phyloP scores from a whole-genome alignment of 23 red algal species.

The Agarophyton chilense region DNA sequence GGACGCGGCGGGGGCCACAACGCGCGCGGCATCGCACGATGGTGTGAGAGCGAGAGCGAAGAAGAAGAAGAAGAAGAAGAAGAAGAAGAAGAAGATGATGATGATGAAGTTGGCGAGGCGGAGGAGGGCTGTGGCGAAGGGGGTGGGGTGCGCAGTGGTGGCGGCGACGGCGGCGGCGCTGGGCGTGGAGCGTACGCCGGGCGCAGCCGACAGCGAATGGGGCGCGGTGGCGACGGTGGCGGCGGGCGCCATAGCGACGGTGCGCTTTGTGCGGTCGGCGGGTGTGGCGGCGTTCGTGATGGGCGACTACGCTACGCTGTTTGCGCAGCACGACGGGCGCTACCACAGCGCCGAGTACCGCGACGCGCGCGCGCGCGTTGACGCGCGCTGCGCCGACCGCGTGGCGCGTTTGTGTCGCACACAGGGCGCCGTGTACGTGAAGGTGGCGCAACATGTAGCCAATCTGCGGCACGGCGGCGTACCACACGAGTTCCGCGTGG shows the following conservation, averaged over 20 bases:
- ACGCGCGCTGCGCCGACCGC: constrained; percentile 38
- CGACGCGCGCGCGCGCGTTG: constrained; percentile 16
- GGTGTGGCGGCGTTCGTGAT: constrained; percentile 29
- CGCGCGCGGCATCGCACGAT: too few relatives aligned
- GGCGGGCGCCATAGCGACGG: constrained; percentile 43
- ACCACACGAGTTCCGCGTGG: constrained; percentile 48
- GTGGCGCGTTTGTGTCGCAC: constrained; percentile 2
- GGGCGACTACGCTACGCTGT: constrained; percentile 57
- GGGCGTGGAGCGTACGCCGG: constrained; percentile 29
- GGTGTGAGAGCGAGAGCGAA: too few relatives aligned
- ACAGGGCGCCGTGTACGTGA: constrained; percentile 83
- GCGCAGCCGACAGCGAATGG: not conserved
- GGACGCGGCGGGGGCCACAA: too few relatives aligned
- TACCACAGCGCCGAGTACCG: constrained; percentile 42
- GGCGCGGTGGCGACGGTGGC: constrained; percentile 2
- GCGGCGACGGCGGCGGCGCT: not conserved
- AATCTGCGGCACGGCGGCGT: constrained; percentile 51
- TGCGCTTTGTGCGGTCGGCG: constrained; percentile 48
- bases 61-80: too few relatives aligned
- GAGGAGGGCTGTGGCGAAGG: not conserved
- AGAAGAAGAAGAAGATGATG: too few relatives aligned
- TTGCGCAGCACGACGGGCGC: constrained; percentile 32
- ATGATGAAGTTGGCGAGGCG: too few relatives aligned
- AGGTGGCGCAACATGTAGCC: constrained; percentile 72
- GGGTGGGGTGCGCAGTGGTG: not conserved